Evolutionary conservation across 1,284 basidiomycete genomes (phyloP).

Genomic region (Leccinum solheimii): DNA sequence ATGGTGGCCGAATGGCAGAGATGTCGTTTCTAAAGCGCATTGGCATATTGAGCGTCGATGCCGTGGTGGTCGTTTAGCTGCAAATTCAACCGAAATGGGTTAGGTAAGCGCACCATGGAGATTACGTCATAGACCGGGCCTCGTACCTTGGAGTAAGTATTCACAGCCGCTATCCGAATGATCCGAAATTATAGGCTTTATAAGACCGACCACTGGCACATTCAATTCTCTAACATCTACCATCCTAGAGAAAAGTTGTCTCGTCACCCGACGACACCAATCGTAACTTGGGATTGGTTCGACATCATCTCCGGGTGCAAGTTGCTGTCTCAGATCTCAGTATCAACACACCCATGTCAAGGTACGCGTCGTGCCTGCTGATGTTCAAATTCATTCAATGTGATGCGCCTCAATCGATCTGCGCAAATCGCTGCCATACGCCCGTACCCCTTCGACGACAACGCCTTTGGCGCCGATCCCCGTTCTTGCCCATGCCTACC

Average conservation of each 20-base stretch:
- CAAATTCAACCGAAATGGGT: slow-evolving; percentile 10
- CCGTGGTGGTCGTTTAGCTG: slow-evolving; percentile 21
- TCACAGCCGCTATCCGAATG: too few species aligned
- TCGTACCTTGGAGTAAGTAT: not conserved
- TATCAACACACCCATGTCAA: not conserved
- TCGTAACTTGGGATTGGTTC: not conserved
- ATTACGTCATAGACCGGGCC: slow-evolving; percentile 15
- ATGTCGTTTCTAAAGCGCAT: slow-evolving; percentile 33
- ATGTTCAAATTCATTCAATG: not conserved
- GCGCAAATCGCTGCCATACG: not conserved
- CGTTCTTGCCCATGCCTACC: not conserved
- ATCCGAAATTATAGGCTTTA: too few species aligned
- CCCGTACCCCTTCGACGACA: not conserved
- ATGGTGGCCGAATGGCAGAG: slow-evolving; percentile 11
- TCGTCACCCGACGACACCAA: not conserved
- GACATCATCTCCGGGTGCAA: not conserved
- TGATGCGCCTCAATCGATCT: not conserved
- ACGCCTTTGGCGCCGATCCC: not conserved
- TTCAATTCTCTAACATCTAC: not conserved
- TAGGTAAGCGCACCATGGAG: slow-evolving; percentile 1
- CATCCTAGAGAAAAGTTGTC: not conserved
- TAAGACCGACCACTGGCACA: not conserved
- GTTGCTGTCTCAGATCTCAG: too few species aligned
- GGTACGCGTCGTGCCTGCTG: not conserved
- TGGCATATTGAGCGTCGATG: slow-evolving; percentile 30